Percentiles rank a stretch among this genome's conserved stretches.
These are phyloP conservation scores for Vanderwaltozyma polyspora DNA, from an alignment of 805 yeast species.

Conservation along the genomic window DNA sequence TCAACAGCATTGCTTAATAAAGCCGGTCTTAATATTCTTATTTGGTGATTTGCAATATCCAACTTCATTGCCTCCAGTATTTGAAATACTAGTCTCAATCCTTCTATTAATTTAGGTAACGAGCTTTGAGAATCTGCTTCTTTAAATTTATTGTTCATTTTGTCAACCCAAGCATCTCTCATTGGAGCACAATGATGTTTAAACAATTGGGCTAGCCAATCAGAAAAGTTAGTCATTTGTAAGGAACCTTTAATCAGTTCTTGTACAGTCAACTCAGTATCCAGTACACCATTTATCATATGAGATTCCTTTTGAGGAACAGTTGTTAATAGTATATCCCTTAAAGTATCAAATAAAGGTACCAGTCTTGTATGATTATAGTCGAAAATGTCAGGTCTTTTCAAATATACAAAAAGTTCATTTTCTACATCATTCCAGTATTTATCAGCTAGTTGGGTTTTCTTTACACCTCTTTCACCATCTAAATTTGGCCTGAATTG, in stretches of 20 bases:
- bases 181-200: slow-evolving; percentile 92
- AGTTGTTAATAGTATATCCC: slow-evolving; percentile 62
- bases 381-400: slow-evolving; percentile 19
- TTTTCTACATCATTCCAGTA: slow-evolving; percentile 71
- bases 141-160: slow-evolving; percentile 54
- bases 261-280: slow-evolving; percentile 63
- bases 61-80: slow-evolving; percentile 89
- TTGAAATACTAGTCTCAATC: slow-evolving; percentile 64
- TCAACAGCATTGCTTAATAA: slow-evolving; percentile 78
- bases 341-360: slow-evolving; percentile 61
- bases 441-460: slow-evolving; percentile 62
- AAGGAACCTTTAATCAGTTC: slow-evolving; percentile 62
- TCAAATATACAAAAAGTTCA: slow-evolving; percentile 44
- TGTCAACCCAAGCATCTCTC: slow-evolving; percentile 84
- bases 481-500: slow-evolving; percentile 87
- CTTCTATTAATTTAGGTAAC: slow-evolving; percentile 52
- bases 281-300: slow-evolving; percentile 60
- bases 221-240: slow-evolving; percentile 57
- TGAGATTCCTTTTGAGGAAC: slow-evolving; percentile 68
- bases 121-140: slow-evolving; percentile 34
- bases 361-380: slow-evolving; percentile 41
- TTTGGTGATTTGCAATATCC: slow-evolving; percentile 92
- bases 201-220: slow-evolving; percentile 67
- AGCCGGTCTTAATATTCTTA: slow-evolving; percentile 72
- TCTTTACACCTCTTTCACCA: slow-evolving; percentile 79